Base-by-base conservation (phyloP, 306 rosid species). In the Pachyrhizus erosus region DNA sequence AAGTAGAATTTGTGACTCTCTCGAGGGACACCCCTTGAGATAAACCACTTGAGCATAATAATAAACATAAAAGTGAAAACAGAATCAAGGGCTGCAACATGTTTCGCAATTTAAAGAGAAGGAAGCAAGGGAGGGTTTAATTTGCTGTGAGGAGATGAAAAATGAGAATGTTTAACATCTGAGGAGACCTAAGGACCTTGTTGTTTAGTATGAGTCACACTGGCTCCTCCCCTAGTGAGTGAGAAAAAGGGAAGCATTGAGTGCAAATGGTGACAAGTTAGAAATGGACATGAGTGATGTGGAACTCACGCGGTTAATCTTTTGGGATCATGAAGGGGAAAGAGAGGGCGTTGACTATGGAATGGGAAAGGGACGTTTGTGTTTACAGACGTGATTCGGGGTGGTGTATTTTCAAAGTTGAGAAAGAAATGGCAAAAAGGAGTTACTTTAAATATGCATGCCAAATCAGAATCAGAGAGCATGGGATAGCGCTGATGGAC, bases 1-100 rank as follows among this genome's bases (percentile, higher is more conserved):
- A 5, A 91, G 80, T 26, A 96, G 75, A 84, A 90, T 87, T 57
- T 86, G 87, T 17, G 73, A 23, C 67, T 93, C 92, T 80, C 9
- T 72, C 11, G 0, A 84, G 85, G 34, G 89, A 81, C 2, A 72
- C 33, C 10, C 8, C 71, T 17, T 45, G 60, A 5, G 55, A 31
- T 42, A 80, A 52, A 48, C 65, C 21, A 34, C 40, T 75, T 8
- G 66, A 65, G 3, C 65, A 80, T 5, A 79, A 45, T 5, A 79
- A 45, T 2, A 46, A 15, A 45, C 46, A 73, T 1, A 76, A 23
- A 1, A 90, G 9, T 7, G 58, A 29, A 31, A 80, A 2, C 11
- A 45, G 48, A 0, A 67, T 37, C 27, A 62, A 20, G 14, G 76
- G 82, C 26, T 72, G 77, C 6, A 18, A 39, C 98, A 91, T 89